A percentile compares a stretch with the other conserved stretches of the same genome.
phyloP scores from a whole-genome alignment of 306 rosid species.

The Vicia villosa region DNA sequence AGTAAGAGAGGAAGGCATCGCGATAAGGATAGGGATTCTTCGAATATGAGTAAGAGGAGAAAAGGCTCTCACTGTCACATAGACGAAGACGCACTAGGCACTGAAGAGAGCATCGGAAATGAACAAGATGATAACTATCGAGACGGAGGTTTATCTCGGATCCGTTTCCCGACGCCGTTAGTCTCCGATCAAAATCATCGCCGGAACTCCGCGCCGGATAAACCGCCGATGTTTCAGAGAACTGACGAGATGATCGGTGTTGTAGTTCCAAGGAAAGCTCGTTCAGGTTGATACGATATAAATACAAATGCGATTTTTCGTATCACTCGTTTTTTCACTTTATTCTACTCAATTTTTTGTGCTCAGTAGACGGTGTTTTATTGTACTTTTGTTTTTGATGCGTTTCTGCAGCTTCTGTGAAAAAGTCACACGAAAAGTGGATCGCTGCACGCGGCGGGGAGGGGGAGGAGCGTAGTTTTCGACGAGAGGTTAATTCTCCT shows the following conservation, averaged over 20 bases:
- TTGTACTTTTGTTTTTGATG: not conserved
- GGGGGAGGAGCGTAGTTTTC: constrained; percentile 43
- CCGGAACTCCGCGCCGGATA: constrained; percentile 41
- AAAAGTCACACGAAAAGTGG: constrained; percentile 53
- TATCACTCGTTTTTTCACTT: not conserved
- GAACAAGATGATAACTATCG: constrained; percentile 43
- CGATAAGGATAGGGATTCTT: constrained; percentile 40
- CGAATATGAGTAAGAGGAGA: constrained; percentile 43
- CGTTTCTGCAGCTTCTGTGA: constrained; percentile 56
- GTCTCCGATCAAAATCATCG: constrained; percentile 46
- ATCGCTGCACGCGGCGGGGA: constrained; percentile 43
- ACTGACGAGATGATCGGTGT: constrained; percentile 58
- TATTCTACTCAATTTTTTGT: not conserved
- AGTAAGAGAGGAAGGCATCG: constrained; percentile 47
- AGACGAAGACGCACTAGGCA: constrained; percentile 47
- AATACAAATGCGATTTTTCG: not conserved
- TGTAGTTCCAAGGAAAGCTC: constrained; percentile 73
- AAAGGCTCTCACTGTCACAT: constrained; percentile 44
- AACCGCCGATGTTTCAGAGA: constrained; percentile 41
- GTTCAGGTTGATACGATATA: constrained; percentile 56
- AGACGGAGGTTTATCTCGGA: constrained; percentile 42
- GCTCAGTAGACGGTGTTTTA: not conserved
- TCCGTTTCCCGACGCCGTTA: constrained; percentile 35
- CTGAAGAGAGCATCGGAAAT: constrained; percentile 48
- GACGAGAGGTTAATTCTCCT: constrained; percentile 30